Base-by-base conservation (phyloP, 2,329 filamentous ascomycete species). In the Sporothrix inflata region DNA sequence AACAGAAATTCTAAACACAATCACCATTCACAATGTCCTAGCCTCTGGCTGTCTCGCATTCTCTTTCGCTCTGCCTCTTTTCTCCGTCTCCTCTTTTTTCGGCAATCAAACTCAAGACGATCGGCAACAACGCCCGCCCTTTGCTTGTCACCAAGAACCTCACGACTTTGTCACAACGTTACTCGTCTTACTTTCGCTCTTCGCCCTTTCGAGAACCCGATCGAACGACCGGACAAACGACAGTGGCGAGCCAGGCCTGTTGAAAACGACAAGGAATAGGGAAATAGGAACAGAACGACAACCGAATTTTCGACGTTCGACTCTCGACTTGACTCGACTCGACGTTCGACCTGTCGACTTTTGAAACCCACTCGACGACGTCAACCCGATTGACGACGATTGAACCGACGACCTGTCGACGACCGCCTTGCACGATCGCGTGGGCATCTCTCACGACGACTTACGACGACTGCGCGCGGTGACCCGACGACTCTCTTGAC, bases 21-120 rank as follows among this genome's bases (percentile, higher is more conserved):
- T 27, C 65, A 8, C 45, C 45, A 51, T 42, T 72, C 63, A 53
- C 63, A 34, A 72, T 72, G 70, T 38, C 40, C 63, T 72, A 66
- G 65, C 47, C 38, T 51, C 12, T 61, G 51, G 38, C 55, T 53
- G 30, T 69, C 42, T 38, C 57, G 27, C 45, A 5, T 34, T 66
- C 3, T 66, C 53, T 53, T 40, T 34, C 34, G 45, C 24, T 42
- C 30, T 57, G 38, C 21, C 38, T 65, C 21, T 14, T 40, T 30
- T 61, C n/a, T 30, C 16, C 67, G 34, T 16, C 51, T 60, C 40
- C 51, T 60, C 60, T 66, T 40, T 40, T 45, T 61, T 21, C 71
- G 65, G 55, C 66, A 72, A 63, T 65, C 55, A 69, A 45, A 34
- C 66, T 47, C 55, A 27, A 27, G 24, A 72, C 71, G 71, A 72